A percentile compares a stretch with the other conserved stretches of the same genome.
phyloP scores from a whole-genome alignment of 768 basidiomycete species.

The Phlebiopsis gigantea region DNA sequence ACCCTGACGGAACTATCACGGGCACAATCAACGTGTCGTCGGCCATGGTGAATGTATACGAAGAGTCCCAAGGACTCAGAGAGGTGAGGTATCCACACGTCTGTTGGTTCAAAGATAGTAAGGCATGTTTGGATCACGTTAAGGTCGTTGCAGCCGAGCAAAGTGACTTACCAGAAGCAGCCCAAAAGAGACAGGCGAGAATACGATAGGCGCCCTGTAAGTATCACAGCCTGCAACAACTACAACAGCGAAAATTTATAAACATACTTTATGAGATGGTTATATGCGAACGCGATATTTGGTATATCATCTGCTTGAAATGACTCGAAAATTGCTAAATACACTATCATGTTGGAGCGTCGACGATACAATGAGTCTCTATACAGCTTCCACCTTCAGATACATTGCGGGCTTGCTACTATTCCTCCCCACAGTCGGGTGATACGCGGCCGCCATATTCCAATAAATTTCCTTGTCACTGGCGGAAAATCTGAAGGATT shows the following conservation, averaged over 20 bases:
- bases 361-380: neutral
- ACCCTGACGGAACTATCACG: conserved; percentile 50
- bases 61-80: neutral
- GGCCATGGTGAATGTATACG: conserved; percentile 29
- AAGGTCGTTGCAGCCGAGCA: neutral
- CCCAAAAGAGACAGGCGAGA: neutral
- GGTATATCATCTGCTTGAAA: too few relatives aligned
- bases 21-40: conserved; percentile 49
- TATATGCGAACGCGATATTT: too few relatives aligned
- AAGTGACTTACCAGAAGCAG: neutral
- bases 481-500: conserved; percentile 5
- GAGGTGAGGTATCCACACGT: neutral
- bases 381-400: conserved; percentile 2
- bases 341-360: too few relatives aligned
- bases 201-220: neutral
- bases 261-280: too few relatives aligned
- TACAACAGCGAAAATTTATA: too few relatives aligned
- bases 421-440: neutral
- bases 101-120: neutral
- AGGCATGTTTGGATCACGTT: neutral
- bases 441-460: neutral
- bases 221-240: neutral
- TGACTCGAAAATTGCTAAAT: too few relatives aligned
- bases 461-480: neutral
- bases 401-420: neutral